A percentile compares a stretch with the other conserved stretches of the same genome.
Evolutionary conservation across 163 green algal species (phyloP).

Genomic region (Scenedesmus sp.): DNA sequence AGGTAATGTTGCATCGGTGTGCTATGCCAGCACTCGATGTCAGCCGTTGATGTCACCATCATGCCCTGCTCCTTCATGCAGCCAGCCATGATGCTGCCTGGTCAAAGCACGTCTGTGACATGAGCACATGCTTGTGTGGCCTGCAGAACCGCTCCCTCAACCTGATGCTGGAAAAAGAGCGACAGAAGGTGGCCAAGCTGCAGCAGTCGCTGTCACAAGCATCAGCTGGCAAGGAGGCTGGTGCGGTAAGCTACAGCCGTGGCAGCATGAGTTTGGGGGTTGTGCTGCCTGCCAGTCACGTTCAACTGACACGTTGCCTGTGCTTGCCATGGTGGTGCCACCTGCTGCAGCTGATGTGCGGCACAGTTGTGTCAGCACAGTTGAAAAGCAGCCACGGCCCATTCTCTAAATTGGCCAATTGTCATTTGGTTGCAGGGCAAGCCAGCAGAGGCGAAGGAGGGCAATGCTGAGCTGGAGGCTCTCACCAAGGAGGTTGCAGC

Average conservation of each 20-base stretch:
- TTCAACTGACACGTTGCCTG: neutral
- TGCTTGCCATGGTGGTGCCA: neutral
- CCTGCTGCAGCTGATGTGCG: neutral
- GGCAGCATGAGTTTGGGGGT: neutral
- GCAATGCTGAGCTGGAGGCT: constrained; percentile 57
- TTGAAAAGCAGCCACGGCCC: neutral
- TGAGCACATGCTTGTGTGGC: neutral
- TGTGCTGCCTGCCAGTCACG: neutral
- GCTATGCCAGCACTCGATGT: neutral
- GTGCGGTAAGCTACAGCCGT: neutral
- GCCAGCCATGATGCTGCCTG: too few relatives aligned
- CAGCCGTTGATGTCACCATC: neutral
- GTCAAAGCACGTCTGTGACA: too few relatives aligned
- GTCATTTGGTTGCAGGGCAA: neutral
- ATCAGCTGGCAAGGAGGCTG: neutral
- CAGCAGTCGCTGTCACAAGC: constrained; percentile 53
- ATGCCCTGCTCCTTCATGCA: too few relatives aligned
- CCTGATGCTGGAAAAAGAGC: constrained; percentile 66
- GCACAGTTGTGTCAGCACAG: neutral
- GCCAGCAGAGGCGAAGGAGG: neutral
- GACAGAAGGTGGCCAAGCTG: constrained; percentile 52
- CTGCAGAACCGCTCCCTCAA: constrained; percentile 55
- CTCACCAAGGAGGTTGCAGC: constrained; percentile 53
- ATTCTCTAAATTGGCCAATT: neutral
- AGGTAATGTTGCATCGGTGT: constrained; percentile 47